Conservation (phyloP, 2,329 filamentous ascomycete genomes). For the Aureobasidium namibiae region DNA sequence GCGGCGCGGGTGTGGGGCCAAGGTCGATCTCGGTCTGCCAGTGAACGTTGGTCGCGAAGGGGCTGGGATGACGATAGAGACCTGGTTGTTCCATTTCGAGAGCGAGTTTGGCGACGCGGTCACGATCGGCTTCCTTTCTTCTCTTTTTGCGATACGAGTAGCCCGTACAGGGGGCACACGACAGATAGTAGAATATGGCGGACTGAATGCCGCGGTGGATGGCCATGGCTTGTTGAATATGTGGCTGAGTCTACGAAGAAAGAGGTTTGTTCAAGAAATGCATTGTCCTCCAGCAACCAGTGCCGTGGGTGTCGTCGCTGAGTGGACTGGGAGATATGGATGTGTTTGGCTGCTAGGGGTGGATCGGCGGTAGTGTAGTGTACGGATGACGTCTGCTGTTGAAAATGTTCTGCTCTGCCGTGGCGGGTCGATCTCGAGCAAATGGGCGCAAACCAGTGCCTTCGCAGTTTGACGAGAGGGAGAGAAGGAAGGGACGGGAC, state of each 20-base stretch:
- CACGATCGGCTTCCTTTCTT: slow-evolving; percentile 60
- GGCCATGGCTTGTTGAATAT: slow-evolving; percentile 21
- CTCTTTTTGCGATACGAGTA: slow-evolving; percentile 61
- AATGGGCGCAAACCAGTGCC: neutral
- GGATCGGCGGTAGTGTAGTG: neutral
- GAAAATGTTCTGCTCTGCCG: neutral
- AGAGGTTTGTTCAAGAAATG: neutral
- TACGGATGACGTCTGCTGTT: slow-evolving; percentile 2
- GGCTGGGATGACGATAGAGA: slow-evolving; percentile 65
- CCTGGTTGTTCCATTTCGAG: slow-evolving; percentile 62
- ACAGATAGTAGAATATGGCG: slow-evolving; percentile 67
- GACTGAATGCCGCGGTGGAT: slow-evolving; percentile 54
- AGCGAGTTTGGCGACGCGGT: slow-evolving; percentile 56
- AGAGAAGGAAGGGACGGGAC: neutral
- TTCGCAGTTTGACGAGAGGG: neutral
- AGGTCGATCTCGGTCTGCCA: slow-evolving; percentile 82
- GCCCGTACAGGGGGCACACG: slow-evolving; percentile 70
- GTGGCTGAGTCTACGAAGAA: neutral
- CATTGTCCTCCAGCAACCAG: neutral
- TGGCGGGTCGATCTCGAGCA: neutral
- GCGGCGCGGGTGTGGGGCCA: slow-evolving; percentile 62
- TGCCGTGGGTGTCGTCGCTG: neutral
- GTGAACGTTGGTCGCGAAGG: slow-evolving; percentile 83
- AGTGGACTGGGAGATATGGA: neutral
- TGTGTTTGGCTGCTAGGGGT: neutral